Evolutionary conservation across 1,139 yeast genomes (phyloP), one percentile per base, ranked within the genome.

Genomic region (Candida sanyaensis): DNA sequence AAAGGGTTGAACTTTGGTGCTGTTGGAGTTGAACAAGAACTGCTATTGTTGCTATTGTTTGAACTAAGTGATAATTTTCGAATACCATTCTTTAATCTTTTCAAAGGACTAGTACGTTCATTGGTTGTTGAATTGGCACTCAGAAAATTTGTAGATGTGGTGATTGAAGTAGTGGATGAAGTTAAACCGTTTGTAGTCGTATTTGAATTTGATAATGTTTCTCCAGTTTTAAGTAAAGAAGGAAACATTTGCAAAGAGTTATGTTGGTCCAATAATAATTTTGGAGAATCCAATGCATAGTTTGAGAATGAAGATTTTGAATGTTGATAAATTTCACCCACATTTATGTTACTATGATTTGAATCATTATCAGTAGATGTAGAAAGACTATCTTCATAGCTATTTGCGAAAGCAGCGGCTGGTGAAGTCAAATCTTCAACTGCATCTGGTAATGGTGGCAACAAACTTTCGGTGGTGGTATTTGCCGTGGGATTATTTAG

Each of bases 401-500:
- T 42, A 13, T 41, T 32, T n/a, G 41, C 33, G 6, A 11, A 24
- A 3, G 23, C 24, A n/a, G 41, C 27, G 12, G 41, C 21, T 9
- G 51, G 42, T 27, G 39, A 38, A 24, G 42, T 46, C 24, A 49
- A 45, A 37, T 54, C 57, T 46, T 53, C 55, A 6, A 42, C 13
- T 6, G 55, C 56, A 31, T 61, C 65, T 3, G 78, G 78, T 37
- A 73, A 57, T 6, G 78, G 78, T 2, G 78, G 78, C 45, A 73
- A 62, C 29, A 72, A 59, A 7, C 62, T 53, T 49, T 71, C 76
- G n/a, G 47, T 48, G 23, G 43, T 44, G 21, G 38, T 36, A 6
- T 36, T n/a, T 8, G 42, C 32, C n/a, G 31, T 33, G 6, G 41
- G 7, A 6, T 40, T 41, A 24, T 37, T 34, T 17, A 28, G 46